Conservation (phyloP, 257 asterid species). For the Anisodus tanguticus region DNA sequence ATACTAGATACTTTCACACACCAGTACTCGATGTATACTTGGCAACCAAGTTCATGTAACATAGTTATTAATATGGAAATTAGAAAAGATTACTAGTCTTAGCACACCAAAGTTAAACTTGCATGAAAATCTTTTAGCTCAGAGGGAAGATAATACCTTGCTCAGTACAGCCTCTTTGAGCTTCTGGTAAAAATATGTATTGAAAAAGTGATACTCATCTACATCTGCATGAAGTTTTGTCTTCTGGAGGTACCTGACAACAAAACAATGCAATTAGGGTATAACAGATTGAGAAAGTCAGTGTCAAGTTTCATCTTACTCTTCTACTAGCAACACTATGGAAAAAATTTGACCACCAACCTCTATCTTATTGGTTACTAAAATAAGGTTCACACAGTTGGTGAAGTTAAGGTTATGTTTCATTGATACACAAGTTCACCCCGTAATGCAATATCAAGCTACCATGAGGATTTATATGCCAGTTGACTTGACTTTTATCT, state of each 20-base stretch:
- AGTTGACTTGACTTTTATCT: not conserved
- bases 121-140: not conserved
- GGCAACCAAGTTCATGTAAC: not conserved
- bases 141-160: constrained; percentile 58
- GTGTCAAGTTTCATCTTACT: not conserved
- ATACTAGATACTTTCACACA: constrained; percentile 1
- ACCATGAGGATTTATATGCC: not conserved
- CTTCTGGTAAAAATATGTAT: constrained; percentile 89
- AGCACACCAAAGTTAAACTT: not conserved
- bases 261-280: constrained; percentile 22
- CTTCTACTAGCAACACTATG: not conserved
- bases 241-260: constrained; percentile 28
- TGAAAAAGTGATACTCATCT: constrained; percentile 31
- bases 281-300: not conserved
- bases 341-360: not conserved
- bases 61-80: constrained; percentile 19
- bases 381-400: not conserved
- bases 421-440: not conserved
- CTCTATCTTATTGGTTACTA: constrained; percentile 8
- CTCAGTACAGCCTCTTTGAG: constrained; percentile 65
- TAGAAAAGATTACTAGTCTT: not conserved
- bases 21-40: not conserved
- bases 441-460: not conserved
- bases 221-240: constrained; percentile 24
- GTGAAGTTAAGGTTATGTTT: not conserved